Base-by-base conservation (phyloP, 164 flowering plant genomes). In the Cinnamomum micranthum region DNA sequence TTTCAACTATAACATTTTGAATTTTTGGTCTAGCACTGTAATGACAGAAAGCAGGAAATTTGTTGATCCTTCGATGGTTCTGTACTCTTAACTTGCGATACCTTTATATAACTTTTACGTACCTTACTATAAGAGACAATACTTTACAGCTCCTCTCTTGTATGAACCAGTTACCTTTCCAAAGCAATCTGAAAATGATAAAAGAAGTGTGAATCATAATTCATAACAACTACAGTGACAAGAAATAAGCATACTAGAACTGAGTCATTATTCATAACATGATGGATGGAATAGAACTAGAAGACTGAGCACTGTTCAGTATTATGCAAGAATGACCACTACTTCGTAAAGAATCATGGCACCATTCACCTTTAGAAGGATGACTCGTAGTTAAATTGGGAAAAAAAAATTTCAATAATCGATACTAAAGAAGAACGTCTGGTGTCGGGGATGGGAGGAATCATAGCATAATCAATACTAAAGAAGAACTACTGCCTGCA, bases 121-220 rank as follows among this genome's bases (percentile, higher is more conserved):
- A 92, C 99, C 97, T 91, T 67, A 92, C 84, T 68, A 93, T 81
- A 74, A 82, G 52, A 58, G 95, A 82, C 76, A 95, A 87, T 84
- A 92, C 91, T 88, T 86, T 92, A 80, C 97, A 95, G 87, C 98
- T 91, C 85, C 89, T 95, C 87, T 93, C 98, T 81, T 93, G 97
- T 73, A 90, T 88, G 87, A 90, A 95, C 98, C 97, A 95, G 73
- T 90, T 95, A 51, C 95, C 97, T 77, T 85, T 91, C 95, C 93
- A 88, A 31, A 95, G 91, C 90, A 92, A 85, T 82, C 99, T 95
- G 95, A 75, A 87, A 81, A 63, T 41, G 60, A 68, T 67, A 20
- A 75, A 77, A 63, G 70, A 75, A 66, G 19, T 67, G 52, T 60
- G 1, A 73, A 33, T 63, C 62, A 65, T 11, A 24, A 22, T 35